Evolutionary conservation across 148 eudicot species (phyloP).

Genomic region (Beta vulgaris): DNA sequence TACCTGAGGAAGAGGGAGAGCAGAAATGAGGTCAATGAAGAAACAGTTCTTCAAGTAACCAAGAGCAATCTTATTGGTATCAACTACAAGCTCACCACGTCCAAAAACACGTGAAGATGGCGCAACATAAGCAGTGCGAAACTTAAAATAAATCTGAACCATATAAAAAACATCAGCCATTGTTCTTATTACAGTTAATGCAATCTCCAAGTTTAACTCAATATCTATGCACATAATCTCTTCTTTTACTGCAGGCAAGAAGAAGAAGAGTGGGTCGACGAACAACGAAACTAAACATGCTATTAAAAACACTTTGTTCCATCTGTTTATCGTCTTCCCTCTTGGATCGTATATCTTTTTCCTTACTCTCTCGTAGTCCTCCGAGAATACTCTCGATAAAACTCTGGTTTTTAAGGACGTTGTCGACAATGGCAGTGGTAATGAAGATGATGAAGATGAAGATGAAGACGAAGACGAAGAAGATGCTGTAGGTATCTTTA

Average conservation of each 20-base stretch:
- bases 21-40: slow-evolving; percentile 64
- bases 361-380: slow-evolving; percentile 54
- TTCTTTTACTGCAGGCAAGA: slow-evolving; percentile 42
- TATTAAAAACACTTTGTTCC: slow-evolving; percentile 58
- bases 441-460: not conserved
- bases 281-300: slow-evolving; percentile 57
- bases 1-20: slow-evolving; percentile 91
- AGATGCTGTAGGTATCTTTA: slow-evolving; percentile 10
- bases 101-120: slow-evolving; percentile 86
- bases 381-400: slow-evolving; percentile 64
- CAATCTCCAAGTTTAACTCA: slow-evolving; percentile 40
- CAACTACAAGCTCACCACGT: slow-evolving; percentile 78
- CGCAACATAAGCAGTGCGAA: slow-evolving; percentile 75
- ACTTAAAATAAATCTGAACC: slow-evolving; percentile 61
- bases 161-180: slow-evolving; percentile 54
- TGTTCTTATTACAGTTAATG: slow-evolving; percentile 53
- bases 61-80: slow-evolving; percentile 51
- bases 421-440: not conserved
- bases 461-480: not conserved
- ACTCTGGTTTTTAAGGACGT: slow-evolving; percentile 44
- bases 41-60: slow-evolving; percentile 49
- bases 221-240: slow-evolving; percentile 49
- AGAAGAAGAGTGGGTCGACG: slow-evolving; percentile 77
- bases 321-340: slow-evolving; percentile 36
- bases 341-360: slow-evolving; percentile 60